Evolutionary conservation across 2,329 filamentous ascomycete genomes (phyloP).

Genomic region (Scedosporium boydii): DNA sequence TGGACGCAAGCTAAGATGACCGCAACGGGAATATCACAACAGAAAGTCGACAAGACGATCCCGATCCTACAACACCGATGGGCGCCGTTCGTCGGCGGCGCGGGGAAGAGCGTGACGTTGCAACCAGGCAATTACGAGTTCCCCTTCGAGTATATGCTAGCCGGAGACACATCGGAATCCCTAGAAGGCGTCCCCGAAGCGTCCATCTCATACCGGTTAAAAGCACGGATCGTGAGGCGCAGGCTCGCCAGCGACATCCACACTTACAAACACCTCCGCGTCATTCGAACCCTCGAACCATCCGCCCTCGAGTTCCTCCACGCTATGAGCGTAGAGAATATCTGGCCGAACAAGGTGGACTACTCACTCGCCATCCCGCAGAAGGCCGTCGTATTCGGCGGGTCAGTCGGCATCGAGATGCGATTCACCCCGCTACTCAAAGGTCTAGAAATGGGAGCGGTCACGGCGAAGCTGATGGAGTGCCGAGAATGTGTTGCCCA

Average conservation of each 20-base stretch:
- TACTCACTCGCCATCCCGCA: slow-evolving; percentile 91
- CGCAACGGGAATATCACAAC: slow-evolving; percentile 48
- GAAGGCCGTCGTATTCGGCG: slow-evolving; percentile 91
- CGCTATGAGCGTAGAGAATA: slow-evolving; percentile 91
- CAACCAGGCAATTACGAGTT: slow-evolving; percentile 74
- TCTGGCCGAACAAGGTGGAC: slow-evolving; percentile 96
- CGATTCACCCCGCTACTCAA: slow-evolving; percentile 82
- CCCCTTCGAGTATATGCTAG: slow-evolving; percentile 66
- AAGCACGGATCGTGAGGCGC: slow-evolving; percentile 77
- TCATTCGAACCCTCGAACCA: slow-evolving; percentile 68
- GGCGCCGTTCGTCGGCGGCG: slow-evolving; percentile 50
- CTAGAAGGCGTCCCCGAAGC: slow-evolving; percentile 82
- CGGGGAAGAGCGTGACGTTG: slow-evolving; percentile 49
- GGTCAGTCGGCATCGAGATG: slow-evolving; percentile 75
- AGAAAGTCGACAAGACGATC: slow-evolving; percentile 48
- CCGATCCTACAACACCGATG: slow-evolving; percentile 61
- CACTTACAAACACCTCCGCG: slow-evolving; percentile 66
- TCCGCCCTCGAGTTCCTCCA: slow-evolving; percentile 71
- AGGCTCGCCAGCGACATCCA: slow-evolving; percentile 84
- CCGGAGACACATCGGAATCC: slow-evolving; percentile 70
- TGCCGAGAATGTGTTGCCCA: slow-evolving; percentile 56
- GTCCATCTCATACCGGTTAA: slow-evolving; percentile 82
- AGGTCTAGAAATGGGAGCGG: slow-evolving; percentile 74
- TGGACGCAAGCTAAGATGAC: slow-evolving; percentile 44
- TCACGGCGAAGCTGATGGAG: slow-evolving; percentile 74